Conservation (phyloP, 1,284 basidiomycete genomes). For the Ustilago bromivora region DNA sequence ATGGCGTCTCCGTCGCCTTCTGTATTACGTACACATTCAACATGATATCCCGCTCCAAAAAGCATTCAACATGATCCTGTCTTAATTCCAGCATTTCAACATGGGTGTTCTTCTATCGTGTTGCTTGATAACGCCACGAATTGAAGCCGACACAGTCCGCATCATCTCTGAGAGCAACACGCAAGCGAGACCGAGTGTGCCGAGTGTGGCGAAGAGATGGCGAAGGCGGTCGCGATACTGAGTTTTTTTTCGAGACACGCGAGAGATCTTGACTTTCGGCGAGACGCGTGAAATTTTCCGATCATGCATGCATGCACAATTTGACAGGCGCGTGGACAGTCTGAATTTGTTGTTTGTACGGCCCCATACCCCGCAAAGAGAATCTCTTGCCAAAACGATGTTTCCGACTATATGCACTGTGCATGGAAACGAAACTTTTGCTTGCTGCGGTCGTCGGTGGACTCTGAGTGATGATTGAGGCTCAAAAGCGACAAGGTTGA, state of each 20-base stretch:
- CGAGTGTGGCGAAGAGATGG: too few relatives aligned
- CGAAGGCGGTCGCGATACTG: too few relatives aligned
- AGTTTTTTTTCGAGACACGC: neutral
- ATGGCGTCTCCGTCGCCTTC: slow-evolving; percentile 24
- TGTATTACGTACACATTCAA: slow-evolving; percentile 58
- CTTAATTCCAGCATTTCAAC: slow-evolving; percentile 49
- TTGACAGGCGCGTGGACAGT: neutral
- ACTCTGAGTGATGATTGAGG: too few relatives aligned
- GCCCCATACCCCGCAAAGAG: too few relatives aligned
- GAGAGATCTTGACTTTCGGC: neutral
- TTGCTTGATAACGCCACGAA: neutral
- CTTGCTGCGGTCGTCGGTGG: too few relatives aligned
- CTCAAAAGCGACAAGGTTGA: too few relatives aligned
- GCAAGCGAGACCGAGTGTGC: neutral
- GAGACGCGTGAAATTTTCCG: neutral
- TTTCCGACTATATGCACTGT: too few relatives aligned
- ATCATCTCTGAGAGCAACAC: neutral
- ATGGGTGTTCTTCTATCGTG: slow-evolving; percentile 16
- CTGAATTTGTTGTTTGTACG: neutral
- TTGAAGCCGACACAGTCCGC: neutral
- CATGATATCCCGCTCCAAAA: slow-evolving; percentile 56
- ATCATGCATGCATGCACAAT: neutral
- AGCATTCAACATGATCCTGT: slow-evolving; percentile 53
- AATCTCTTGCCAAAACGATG: too few relatives aligned
- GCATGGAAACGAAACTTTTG: too few relatives aligned